Base-by-base conservation (phyloP, 306 rosid species). In the Vigna angularis region DNA sequence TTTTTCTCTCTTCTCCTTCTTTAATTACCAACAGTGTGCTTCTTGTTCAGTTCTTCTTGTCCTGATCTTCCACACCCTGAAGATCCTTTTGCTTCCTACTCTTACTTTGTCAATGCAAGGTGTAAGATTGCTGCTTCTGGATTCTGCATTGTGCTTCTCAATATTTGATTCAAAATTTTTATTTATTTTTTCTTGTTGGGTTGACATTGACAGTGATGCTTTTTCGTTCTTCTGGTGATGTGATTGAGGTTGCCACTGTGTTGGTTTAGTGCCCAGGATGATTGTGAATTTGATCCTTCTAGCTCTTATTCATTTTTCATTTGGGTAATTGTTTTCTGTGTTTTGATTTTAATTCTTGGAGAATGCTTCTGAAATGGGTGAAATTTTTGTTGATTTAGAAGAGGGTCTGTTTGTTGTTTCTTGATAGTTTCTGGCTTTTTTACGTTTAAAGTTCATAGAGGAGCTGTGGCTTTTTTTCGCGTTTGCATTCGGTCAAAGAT, bases 101-200 rank as follows among this genome's bases (percentile, higher is more conserved):
- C 58, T 58, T 40, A 9, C 59, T 66, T 69, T 38, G 18, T 74
- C 50, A 36, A 36, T 73, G 72, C 53, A 38, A 79, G 66, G 36
- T 66, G 10, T 40, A 8, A 73, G 38, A 77, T 78, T 69, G 3
- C 12, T 57, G 15, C 38, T 56, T 28, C 70, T 57, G 22, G 59
- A 58, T 78, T 67, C 17, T 61, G 76, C 84, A 70, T 79, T 79
- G 34, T 80, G 57, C 68, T 63, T 63, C 55, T 51, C 15, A 26
- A 16, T 12, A 24, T 55, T 66, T 57, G 66, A 8, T 30, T 78
- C 40, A 50, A 15, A 9, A 3, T 30, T 40, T 59, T 50, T 34
- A 10, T 40, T 40, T 40, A 7, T 28, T 59, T 58, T n/a, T 30
- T 0, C 1, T 4, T 75, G 7, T 47, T 62, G 61, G 34, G 62